Conservation (phyloP, 495 filamentous ascomycete species). For the Trypethelium eluteriae region DNA sequence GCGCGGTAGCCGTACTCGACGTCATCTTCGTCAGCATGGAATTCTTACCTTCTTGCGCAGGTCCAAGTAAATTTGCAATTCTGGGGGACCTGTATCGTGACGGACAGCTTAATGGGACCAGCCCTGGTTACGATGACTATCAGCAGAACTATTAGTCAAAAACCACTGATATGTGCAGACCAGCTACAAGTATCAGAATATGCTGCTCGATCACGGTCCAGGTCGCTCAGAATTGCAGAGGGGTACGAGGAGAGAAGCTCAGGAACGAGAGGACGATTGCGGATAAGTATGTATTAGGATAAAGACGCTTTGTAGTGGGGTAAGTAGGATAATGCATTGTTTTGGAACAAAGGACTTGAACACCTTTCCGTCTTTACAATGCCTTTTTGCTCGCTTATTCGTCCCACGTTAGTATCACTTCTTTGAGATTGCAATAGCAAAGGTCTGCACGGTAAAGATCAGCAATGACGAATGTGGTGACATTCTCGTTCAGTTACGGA, state of each 20-base stretch:
- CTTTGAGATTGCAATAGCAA: not conserved
- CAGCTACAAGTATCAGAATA: conserved; percentile 1
- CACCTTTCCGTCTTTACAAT: not conserved
- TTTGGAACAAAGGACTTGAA: not conserved
- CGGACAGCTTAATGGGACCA: not conserved
- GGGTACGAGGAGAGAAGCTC: not conserved
- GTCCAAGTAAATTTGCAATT: not conserved
- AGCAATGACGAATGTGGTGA: not conserved
- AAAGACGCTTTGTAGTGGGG: not conserved
- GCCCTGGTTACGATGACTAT: not conserved
- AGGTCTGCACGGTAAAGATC: not conserved
- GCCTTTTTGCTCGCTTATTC: not conserved
- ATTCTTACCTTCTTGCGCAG: not conserved
- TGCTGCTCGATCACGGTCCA: not conserved
- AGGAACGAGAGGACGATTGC: not conserved
- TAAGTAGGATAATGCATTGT: not conserved
- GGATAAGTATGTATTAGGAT: not conserved
- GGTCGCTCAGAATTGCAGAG: not conserved
- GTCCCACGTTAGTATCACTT: not conserved
- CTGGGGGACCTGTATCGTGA: not conserved
- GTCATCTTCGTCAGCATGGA: not conserved
- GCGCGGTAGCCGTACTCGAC: not conserved
- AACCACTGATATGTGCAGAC: not conserved
- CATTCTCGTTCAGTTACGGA: too few species aligned
- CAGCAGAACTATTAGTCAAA: not conserved